Percentiles rank a stretch among this genome's conserved stretches.
phyloP scores from a whole-genome alignment of 2,329 filamentous ascomycete genomes.

The Cladosporium sp. region DNA sequence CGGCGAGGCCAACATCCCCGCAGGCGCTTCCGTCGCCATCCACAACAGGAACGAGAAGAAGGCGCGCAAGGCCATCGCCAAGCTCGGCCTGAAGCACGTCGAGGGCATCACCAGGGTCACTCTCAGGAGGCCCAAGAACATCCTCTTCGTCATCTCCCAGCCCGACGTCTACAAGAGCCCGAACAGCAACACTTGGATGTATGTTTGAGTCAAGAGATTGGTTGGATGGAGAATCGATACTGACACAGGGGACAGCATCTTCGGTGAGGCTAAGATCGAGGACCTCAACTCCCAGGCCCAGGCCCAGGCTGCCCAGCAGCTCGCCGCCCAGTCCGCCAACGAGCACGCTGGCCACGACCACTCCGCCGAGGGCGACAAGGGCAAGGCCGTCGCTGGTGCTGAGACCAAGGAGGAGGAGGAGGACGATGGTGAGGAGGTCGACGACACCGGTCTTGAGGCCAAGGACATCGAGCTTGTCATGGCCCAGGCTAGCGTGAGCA shows the following conservation, averaged over 20 bases:
- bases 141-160: slow-evolving; percentile 99
- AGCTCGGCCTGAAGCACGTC: slow-evolving; percentile 90
- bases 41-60: slow-evolving; percentile 99
- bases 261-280: slow-evolving; percentile 99
- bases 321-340: slow-evolving; percentile 66
- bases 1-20: slow-evolving; percentile 62
- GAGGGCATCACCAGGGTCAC: slow-evolving; percentile 97
- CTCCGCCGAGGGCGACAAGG: slow-evolving; percentile 74
- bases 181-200: slow-evolving; percentile 99
- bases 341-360: slow-evolving; percentile 69
- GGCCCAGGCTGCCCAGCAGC: slow-evolving; percentile 90
- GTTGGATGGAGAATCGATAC: slow-evolving; percentile 20
- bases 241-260: slow-evolving; percentile 60
- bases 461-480: slow-evolving; percentile 99
- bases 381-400: slow-evolving; percentile 57
- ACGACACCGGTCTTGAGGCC: slow-evolving; percentile 88
- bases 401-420: slow-evolving; percentile 61
- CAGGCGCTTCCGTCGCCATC: slow-evolving; percentile 81
- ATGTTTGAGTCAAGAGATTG: slow-evolving; percentile 37
- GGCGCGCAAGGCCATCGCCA: slow-evolving; percentile 97
- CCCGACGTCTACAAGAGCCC: slow-evolving; percentile 99
- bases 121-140: slow-evolving; percentile 96
- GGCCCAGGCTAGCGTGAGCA: slow-evolving; percentile 91
- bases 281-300: slow-evolving; percentile 98
- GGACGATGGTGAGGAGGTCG: slow-evolving; percentile 92